phyloP scores from a whole-genome alignment of 129 eudicot species.

The Centrapalus pauciflorus region DNA sequence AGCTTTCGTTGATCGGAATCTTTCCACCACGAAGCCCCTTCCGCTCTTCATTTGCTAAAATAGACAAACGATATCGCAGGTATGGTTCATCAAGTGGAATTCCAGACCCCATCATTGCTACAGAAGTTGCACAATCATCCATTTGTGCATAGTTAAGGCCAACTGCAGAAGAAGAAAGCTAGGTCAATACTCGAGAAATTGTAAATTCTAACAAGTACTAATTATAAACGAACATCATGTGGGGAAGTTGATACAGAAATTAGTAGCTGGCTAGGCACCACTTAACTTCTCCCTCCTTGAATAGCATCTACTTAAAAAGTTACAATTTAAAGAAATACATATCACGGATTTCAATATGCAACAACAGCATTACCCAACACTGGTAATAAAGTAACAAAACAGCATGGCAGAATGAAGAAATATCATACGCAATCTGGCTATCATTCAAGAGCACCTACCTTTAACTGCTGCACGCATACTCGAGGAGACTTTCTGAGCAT shows the following conservation, averaged over 20 bases:
- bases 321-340: too few species aligned
- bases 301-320: too few species aligned
- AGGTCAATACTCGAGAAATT: conserved; percentile 3
- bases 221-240: background rate
- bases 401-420: background rate
- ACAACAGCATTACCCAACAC: background rate
- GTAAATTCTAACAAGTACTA: background rate
- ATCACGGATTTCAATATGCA: too few species aligned
- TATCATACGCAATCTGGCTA: background rate
- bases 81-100: conserved; percentile 44
- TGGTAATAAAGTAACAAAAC: background rate
- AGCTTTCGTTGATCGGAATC: conserved; percentile 23
- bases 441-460: conserved; percentile 34
- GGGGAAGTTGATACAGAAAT: background rate
- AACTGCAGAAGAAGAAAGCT: conserved; percentile 38
- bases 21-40: conserved; percentile 31
- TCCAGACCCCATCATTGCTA: conserved; percentile 60
- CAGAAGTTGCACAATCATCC: conserved; percentile 46
- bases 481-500: conserved; percentile 35
- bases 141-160: conserved; percentile 42
- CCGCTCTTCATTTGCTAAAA: conserved; percentile 22
- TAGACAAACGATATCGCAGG: conserved; percentile 20
- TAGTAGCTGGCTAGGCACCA: too few species aligned
- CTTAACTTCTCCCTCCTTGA: too few species aligned
- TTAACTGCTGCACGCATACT: conserved; percentile 56